These are phyloP conservation scores for Colletotrichum navitas DNA, from an alignment of 2,329 filamentous ascomycete species.

Conservation along the genomic window DNA sequence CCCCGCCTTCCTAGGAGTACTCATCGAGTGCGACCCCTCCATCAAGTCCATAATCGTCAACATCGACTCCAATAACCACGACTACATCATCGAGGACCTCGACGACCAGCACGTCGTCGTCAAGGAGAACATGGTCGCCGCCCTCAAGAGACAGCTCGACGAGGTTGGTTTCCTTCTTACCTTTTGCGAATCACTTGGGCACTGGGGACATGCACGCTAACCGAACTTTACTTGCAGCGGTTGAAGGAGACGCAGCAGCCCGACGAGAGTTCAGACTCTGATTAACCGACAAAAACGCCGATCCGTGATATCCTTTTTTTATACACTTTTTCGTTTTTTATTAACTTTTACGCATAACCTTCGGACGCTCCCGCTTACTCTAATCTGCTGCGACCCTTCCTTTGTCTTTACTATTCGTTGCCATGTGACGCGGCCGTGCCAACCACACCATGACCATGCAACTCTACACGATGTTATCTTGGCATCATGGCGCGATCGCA, in stretches of 20 bases:
- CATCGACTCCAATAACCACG: conserved; percentile 77
- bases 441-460: conserved; percentile 10
- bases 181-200: conserved; percentile 1
- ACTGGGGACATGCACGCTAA: conserved; percentile 1
- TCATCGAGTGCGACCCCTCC: conserved; percentile 86
- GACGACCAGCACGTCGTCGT: conserved; percentile 82
- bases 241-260: conserved; percentile 66
- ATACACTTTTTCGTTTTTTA: not conserved
- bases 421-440: conserved; percentile 19
- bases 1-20: conserved; percentile 65
- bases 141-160: conserved; percentile 77
- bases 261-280: conserved; percentile 65
- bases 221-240: conserved; percentile 51
- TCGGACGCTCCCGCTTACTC: conserved; percentile 1
- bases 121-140: conserved; percentile 77
- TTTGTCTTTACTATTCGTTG: not conserved
- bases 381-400: not conserved
- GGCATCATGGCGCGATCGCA: not conserved
- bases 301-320: not conserved
- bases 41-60: conserved; percentile 88
- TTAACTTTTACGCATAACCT: not conserved
- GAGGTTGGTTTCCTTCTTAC: conserved; percentile 61
- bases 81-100: conserved; percentile 83
- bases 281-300: conserved; percentile 48
- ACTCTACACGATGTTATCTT: not conserved